A percentile compares a stretch with the other conserved stretches of the same genome.
Conservation (phyloP, 192 early-diverging fungal species). For the Coemansia sp. region DNA sequence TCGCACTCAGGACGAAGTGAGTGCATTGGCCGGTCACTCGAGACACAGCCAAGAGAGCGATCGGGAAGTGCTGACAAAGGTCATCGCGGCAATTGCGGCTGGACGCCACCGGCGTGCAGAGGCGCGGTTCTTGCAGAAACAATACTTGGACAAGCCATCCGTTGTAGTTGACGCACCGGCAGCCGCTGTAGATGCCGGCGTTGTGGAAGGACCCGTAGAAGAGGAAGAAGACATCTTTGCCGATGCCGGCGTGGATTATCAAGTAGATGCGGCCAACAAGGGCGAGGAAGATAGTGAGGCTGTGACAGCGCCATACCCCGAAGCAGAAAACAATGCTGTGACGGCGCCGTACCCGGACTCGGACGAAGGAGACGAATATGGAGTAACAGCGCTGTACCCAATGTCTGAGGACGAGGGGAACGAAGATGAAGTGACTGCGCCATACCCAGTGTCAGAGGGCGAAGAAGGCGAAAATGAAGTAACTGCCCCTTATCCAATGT, state of each 20-base stretch:
- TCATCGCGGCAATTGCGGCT: conserved; percentile 49
- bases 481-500: conserved; percentile 1
- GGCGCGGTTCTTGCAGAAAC: not conserved
- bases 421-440: not conserved
- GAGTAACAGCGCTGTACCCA: conserved; percentile 21
- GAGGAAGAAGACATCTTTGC: conserved; percentile 82
- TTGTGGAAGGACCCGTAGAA: conserved; percentile 7
- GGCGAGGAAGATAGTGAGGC: not conserved
- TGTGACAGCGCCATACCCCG: not conserved
- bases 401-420: not conserved
- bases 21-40: not conserved
- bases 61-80: conserved; percentile 22
- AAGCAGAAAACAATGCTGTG: not conserved
- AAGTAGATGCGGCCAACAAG: conserved; percentile 21
- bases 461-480: not conserved
- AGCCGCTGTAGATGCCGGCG: not conserved
- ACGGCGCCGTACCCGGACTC: conserved; percentile 6
- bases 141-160: not conserved
- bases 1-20: conserved; percentile 71
- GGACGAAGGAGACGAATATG: not conserved
- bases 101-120: conserved; percentile 17
- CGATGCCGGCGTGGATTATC: conserved; percentile 78
- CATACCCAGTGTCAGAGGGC: not conserved
- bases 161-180: conserved; percentile 21
- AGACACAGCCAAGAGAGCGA: not conserved